Evolutionary conservation across 192 early-diverging fungal species (phyloP).

Genomic region (Lobosporangium transversale): DNA sequence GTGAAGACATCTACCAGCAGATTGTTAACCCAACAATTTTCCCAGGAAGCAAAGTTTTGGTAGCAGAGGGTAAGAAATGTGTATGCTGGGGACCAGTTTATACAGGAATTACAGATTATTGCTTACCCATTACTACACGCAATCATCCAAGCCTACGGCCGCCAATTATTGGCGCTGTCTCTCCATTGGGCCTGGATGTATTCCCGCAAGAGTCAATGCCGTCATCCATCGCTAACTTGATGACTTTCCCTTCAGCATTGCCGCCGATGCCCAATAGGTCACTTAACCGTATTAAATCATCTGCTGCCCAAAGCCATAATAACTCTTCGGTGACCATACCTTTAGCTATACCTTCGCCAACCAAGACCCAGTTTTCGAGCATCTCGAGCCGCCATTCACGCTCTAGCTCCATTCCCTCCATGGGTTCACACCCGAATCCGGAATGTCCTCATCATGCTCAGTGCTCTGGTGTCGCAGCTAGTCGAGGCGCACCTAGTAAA

Average conservation of each 20-base stretch:
- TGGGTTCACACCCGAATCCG: conserved; percentile 48
- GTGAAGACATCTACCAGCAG: conserved; percentile 46
- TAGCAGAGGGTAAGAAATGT: conserved; percentile 2
- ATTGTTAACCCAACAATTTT: conserved; percentile 22
- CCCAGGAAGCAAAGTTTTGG: too few relatives aligned
- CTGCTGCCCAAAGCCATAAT: conserved; percentile 18
- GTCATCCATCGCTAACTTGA: neutral
- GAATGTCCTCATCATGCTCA: conserved; percentile 46
- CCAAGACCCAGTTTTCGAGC: conserved; percentile 25
- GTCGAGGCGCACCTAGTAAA: neutral
- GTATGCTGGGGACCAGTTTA: conserved; percentile 37
- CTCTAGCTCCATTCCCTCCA: conserved; percentile 33
- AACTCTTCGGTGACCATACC: conserved; percentile 10
- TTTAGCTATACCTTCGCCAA: conserved; percentile 20
- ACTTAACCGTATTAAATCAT: conserved; percentile 36
- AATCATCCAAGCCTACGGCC: conserved; percentile 30
- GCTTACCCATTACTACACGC: conserved; percentile 9
- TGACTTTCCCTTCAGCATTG: neutral
- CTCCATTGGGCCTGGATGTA: neutral
- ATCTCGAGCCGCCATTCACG: conserved; percentile 28
- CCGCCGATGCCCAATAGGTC: conserved; percentile 31
- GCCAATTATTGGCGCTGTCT: conserved; percentile 2
- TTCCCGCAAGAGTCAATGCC: neutral
- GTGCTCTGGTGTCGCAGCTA: conserved; percentile 1
- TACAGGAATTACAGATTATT: conserved; percentile 37